A percentile compares a stretch with the other conserved stretches of the same genome.
phyloP scores from a whole-genome alignment of 1,139 yeast genomes.

The Zygosaccharomyces pseudobailii region DNA sequence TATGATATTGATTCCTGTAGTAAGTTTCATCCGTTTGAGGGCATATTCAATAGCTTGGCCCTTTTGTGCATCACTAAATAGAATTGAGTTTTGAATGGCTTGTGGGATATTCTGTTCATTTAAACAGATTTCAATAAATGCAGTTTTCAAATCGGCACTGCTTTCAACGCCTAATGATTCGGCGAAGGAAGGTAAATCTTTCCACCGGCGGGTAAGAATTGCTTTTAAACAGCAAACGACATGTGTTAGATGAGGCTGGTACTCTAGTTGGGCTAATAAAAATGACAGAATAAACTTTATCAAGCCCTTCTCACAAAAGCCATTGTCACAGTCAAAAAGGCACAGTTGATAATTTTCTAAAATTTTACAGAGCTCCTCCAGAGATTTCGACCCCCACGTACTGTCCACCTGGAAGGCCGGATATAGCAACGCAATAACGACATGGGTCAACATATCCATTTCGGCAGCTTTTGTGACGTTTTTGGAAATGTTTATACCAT shows the following conservation, averaged over 20 bases:
- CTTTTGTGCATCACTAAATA: not conserved
- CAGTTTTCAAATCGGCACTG: not conserved
- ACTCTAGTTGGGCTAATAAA: not conserved
- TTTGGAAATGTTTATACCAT: constrained; percentile 1
- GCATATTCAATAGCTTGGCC: not conserved
- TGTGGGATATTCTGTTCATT: not conserved
- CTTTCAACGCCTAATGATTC: not conserved
- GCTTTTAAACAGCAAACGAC: not conserved
- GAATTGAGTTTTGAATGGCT: not conserved
- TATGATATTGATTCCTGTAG: not conserved
- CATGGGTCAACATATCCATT: constrained; percentile 1
- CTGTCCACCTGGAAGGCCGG: constrained; percentile 34
- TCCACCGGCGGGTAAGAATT: not conserved
- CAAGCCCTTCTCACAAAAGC: constrained; percentile 1
- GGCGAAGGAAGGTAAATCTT: not conserved
- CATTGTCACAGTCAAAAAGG: not conserved
- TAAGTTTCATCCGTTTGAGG: not conserved
- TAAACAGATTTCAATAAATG: not conserved
- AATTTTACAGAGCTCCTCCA: not conserved
- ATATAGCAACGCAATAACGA: constrained; percentile 3
- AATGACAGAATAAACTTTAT: not conserved
- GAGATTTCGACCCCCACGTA: not conserved
- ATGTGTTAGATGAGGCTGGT: not conserved
- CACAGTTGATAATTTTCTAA: not conserved
- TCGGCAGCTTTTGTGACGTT: constrained; percentile 2